A percentile compares a stretch with the other conserved stretches of the same genome.
These are phyloP conservation scores for Delphinella strobiligena DNA, from an alignment of 2,329 filamentous ascomycete species.

Conservation along the genomic window DNA sequence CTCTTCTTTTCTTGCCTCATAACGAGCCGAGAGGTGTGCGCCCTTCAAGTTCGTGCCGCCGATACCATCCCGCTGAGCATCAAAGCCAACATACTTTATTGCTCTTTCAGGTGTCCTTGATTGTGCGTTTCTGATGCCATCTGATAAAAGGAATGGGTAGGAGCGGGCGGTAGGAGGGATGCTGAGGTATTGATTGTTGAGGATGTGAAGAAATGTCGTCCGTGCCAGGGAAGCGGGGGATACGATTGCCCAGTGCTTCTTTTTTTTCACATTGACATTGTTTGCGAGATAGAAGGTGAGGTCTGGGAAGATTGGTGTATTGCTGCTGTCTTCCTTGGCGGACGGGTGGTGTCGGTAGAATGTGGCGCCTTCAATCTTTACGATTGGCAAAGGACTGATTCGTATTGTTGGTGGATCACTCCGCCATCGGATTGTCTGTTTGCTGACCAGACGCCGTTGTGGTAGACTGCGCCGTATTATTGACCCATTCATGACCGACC, in stretches of 20 bases:
- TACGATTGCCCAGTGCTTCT: slow-evolving; percentile 60
- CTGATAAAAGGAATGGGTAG: slow-evolving; percentile 64
- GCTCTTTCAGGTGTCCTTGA: slow-evolving; percentile 49
- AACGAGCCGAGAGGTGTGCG: slow-evolving; percentile 77
- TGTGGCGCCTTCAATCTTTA: slow-evolving; percentile 65
- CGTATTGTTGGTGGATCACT: neutral
- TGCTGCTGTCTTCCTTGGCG: slow-evolving; percentile 37
- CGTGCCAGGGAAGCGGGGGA: slow-evolving; percentile 68
- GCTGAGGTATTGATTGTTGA: slow-evolving; percentile 64
- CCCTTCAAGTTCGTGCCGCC: slow-evolving; percentile 49
- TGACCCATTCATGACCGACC: neutral
- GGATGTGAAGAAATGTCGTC: slow-evolving; percentile 68
- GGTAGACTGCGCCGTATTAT: neutral
- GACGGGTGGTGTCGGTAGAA: slow-evolving; percentile 68
- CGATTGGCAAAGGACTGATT: slow-evolving; percentile 16
- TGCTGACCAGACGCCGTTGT: neutral
- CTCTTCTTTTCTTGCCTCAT: slow-evolving; percentile 75
- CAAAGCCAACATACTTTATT: slow-evolving; percentile 85
- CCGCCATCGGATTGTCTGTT: neutral
- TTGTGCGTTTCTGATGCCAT: slow-evolving; percentile 26
- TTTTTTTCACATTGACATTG: slow-evolving; percentile 22
- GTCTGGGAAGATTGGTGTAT: slow-evolving; percentile 61
- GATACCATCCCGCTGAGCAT: slow-evolving; percentile 52
- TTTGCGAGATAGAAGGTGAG: slow-evolving; percentile 61
- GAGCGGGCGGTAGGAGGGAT: slow-evolving; percentile 63